Evolutionary conservation across 2,329 filamentous ascomycete species (phyloP).

Genomic region (Sphaerulina vaccinii): DNA sequence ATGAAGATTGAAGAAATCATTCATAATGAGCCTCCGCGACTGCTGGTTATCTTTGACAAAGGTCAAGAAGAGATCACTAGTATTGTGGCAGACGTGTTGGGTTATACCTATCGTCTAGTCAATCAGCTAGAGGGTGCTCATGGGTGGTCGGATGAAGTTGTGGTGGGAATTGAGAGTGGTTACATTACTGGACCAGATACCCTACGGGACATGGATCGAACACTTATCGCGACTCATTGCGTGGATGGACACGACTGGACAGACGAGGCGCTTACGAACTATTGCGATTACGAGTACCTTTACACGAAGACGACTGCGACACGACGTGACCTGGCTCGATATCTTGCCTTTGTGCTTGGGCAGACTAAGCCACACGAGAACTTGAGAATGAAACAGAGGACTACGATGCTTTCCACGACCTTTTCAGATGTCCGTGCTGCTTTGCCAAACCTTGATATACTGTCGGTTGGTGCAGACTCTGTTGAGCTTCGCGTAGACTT

Average conservation of each 20-base stretch:
- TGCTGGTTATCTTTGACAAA: constrained; percentile 63
- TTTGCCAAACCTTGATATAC: constrained; percentile 78
- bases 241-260: constrained; percentile 62
- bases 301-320: constrained; percentile 73
- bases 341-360: constrained; percentile 75
- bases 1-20: constrained; percentile 38
- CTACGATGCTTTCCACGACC: constrained; percentile 83
- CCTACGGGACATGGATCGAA: constrained; percentile 57
- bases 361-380: constrained; percentile 77
- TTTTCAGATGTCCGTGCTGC: constrained; percentile 83
- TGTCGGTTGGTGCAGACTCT: constrained; percentile 82
- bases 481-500: constrained; percentile 83
- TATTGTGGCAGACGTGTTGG: constrained; percentile 74
- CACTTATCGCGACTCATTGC: constrained; percentile 75
- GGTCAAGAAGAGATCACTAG: constrained; percentile 73
- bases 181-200: constrained; percentile 59
- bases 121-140: constrained; percentile 56
- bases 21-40: constrained; percentile 39
- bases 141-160: constrained; percentile 58
- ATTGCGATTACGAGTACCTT: constrained; percentile 83
- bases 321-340: constrained; percentile 73
- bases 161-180: constrained; percentile 63
- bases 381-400: constrained; percentile 72
- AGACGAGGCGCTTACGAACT: constrained; percentile 59
- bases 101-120: constrained; percentile 66